Conservation (phyloP, 1,284 basidiomycete species). For the Melanopsichium pennsylvanicum region DNA sequence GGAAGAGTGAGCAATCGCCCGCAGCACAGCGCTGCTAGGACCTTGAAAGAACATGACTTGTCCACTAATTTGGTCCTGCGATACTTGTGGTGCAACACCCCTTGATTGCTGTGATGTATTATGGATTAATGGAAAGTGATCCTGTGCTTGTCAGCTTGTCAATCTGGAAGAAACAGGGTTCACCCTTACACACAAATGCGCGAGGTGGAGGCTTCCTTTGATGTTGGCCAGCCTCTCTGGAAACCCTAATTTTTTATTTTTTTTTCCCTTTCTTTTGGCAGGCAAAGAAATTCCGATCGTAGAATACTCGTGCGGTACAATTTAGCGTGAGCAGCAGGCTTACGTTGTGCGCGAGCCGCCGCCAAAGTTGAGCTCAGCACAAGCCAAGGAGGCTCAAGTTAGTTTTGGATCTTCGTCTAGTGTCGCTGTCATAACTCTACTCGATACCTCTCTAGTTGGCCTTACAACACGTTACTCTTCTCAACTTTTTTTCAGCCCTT, state of each 20-base stretch:
- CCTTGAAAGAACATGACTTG: slow-evolving; percentile 2
- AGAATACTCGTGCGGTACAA: no score
- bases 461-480: no score
- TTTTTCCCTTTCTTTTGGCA: no score
- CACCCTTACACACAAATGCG: background rate
- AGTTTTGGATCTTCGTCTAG: background rate
- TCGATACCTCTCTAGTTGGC: no score
- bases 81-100: no score
- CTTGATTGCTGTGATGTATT: no score
- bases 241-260: background rate
- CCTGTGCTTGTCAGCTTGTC: background rate
- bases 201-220: slow-evolving; percentile 6
- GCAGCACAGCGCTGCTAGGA: slow-evolving; percentile 3
- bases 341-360: slow-evolving; percentile 24
- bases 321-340: slow-evolving; percentile 4
- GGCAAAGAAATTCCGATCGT: no score
- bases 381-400: slow-evolving; percentile 20
- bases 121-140: no score
- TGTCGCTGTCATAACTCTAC: no score
- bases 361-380: slow-evolving; percentile 42
- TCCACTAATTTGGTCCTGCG: background rate
- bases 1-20: background rate
- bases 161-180: background rate
- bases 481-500: background rate
- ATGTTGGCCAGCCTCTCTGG: no score